Base-by-base conservation (phyloP, 495 filamentous ascomycete species). In the Amphirosellinia nigrospora region DNA sequence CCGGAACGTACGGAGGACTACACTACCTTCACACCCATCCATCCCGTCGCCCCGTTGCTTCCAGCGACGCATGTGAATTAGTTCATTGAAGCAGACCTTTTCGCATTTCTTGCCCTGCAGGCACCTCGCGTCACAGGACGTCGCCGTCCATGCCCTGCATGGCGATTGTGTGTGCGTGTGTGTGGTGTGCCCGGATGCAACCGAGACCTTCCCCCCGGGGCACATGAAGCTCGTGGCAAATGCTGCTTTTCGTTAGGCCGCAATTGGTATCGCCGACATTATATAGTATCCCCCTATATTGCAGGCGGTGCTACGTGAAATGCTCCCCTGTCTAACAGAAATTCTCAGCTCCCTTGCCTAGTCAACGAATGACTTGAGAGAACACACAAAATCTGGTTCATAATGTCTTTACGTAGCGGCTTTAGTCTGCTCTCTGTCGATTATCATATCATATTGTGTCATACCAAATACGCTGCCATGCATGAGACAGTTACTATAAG, bases 51-150 rank as follows among this genome's bases (percentile, higher is more conserved):
- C 50, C 53, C 39, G 26, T 64, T 43, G 36, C 60, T 16, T 23
- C 48, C 15, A 43, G 64, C 50, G 11, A 39, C 43, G 64, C 48
- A 43, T 56, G 50, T 15, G n/a, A 38, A 28, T 7, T 58, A 58
- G 55, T 21, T 36, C 38, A 34, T 67, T 15, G 52, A 55, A 4
- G 11, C n/a, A 21, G 16, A 41, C 15, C 13, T 28, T 34, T 21
- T 59, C 16, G 15, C 48, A 43, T 50, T 46, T 36, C 64, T 52
- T 59, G 56, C 19, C 43, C 50, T 67, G 65, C 65, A 67, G 65
- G 46, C 19, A 67, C 26, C 65, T 67, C 39, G 53, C 65, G 53
- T 67, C 65, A 67, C 65, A 67, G 65, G 53, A 67, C 64, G 38
- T 23, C 16, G 15, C 28, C 34, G 9, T 26, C 53, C 65, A 46